phyloP scores from a whole-genome alignment of 1,284 basidiomycete species.

The Ceratobasidium theobromae region DNA sequence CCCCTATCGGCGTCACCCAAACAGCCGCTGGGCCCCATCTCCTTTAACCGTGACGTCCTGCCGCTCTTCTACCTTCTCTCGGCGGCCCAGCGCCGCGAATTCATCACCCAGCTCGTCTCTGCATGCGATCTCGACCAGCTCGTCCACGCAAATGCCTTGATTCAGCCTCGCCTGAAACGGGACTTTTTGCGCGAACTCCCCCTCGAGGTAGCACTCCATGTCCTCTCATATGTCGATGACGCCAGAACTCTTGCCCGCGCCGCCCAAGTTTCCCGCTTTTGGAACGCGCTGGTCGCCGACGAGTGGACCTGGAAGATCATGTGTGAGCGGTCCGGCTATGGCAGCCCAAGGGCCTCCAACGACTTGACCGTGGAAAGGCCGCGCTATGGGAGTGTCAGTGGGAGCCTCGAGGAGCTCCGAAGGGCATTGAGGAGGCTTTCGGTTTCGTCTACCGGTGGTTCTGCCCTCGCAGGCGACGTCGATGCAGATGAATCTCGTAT shows the following conservation, averaged over 20 bases:
- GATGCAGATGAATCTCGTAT: too few relatives aligned
- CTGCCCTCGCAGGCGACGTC: too few relatives aligned
- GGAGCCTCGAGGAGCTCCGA: constrained; percentile 18
- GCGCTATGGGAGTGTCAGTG: constrained; percentile 24
- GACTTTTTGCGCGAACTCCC: constrained; percentile 87
- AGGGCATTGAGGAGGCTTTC: constrained; percentile 13
- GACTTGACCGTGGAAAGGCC: not conserved
- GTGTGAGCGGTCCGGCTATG: constrained; percentile 65
- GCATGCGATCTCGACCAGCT: constrained; percentile 75
- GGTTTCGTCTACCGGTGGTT: not conserved
- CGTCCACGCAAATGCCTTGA: constrained; percentile 68
- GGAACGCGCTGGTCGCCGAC: constrained; percentile 78
- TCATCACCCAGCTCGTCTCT: constrained; percentile 63
- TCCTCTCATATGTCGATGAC: constrained; percentile 82
- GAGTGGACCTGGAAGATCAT: constrained; percentile 84
- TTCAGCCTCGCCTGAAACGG: constrained; percentile 80
- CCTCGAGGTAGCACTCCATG: constrained; percentile 78
- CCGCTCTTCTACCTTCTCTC: constrained; percentile 44
- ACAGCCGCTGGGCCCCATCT: constrained; percentile 32
- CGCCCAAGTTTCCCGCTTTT: constrained; percentile 71
- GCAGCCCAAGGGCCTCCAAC: constrained; percentile 22
- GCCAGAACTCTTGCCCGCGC: constrained; percentile 74
- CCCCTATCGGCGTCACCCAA: constrained; percentile 39
- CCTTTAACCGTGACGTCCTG: constrained; percentile 37
- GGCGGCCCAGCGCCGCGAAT: constrained; percentile 55